phyloP scores from a whole-genome alignment of 2,329 filamentous ascomycete genomes.

The Penicillium rolfsii region DNA sequence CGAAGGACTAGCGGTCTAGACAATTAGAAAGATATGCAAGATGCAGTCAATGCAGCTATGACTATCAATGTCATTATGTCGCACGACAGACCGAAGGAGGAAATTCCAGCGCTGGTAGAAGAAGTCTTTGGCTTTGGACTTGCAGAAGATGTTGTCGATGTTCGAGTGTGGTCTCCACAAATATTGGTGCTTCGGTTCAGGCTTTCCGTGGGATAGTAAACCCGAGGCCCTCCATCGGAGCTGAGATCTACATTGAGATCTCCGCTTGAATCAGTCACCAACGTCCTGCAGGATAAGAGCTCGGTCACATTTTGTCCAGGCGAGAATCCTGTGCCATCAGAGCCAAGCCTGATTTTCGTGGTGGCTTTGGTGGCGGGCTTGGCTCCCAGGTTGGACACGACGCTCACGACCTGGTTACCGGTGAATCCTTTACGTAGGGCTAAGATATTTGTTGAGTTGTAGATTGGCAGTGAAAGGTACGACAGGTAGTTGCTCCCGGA shows the following conservation, averaged over 20 bases:
- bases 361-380: slow-evolving; percentile 12
- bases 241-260: slow-evolving; percentile 17
- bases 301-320: slow-evolving; percentile 15
- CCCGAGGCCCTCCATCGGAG: slow-evolving; percentile 18
- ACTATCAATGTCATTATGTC: neutral
- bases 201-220: slow-evolving; percentile 19
- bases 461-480: slow-evolving; percentile 11
- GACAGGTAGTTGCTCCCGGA: slow-evolving; percentile 15
- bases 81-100: neutral
- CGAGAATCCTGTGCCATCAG: slow-evolving; percentile 6
- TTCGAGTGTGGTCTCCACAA: slow-evolving; percentile 5
- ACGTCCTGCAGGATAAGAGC: slow-evolving; percentile 16
- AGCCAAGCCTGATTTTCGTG: slow-evolving; percentile 13
- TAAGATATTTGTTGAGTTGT: slow-evolving; percentile 15
- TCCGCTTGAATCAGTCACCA: slow-evolving; percentile 13
- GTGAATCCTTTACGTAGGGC: slow-evolving; percentile 16
- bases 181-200: slow-evolving; percentile 13
- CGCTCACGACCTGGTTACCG: slow-evolving; percentile 16
- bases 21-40: neutral
- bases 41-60: neutral
- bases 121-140: neutral
- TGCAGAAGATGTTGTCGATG: slow-evolving; percentile 9
- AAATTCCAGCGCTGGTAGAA: slow-evolving; percentile 3
- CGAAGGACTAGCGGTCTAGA: neutral
- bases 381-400: slow-evolving; percentile 12